Evolutionary conservation across 352 stramenopile genomes (phyloP), one percentile per base, ranked within the genome.

Genomic region (Globisporangium alternatum): DNA sequence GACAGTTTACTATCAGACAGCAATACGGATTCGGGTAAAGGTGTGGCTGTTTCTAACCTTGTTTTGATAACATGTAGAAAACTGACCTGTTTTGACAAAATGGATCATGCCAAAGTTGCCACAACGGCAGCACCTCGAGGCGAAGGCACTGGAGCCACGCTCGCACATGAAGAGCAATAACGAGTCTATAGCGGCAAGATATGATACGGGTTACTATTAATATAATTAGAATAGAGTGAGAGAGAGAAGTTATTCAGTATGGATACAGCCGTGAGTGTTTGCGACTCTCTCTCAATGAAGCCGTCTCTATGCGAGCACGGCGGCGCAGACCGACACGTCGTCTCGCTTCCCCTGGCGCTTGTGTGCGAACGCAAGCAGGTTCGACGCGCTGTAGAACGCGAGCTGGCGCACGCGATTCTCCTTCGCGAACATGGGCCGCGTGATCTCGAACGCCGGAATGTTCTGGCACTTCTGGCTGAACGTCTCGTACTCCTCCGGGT

Each of bases 281-380:
- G n/a, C 8, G 3, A 10, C 5, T 54, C 10, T 35, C 25, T 22
- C 19, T 39, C 41, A 22, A 30, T 25, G 47, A 35, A 33, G 7
- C 15, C 10, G 8, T 19, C 59, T 17, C 76, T 69, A 96, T 52
- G 86, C 81, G n/a, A 96, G 78, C 43, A 96, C 78, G 57, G 85
- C 87, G 44, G 81, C 81, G 44, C 87, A 96, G 60, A 95, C 88
- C 52, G 86, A 93, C 53, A 96, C 80, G 70, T 96, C 88, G 66
- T 96, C 88, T 30, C 85, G 83, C 70, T 96, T 96, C 59, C 88
- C 88, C 47, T 93, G 74, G 65, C 92, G 88, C 76, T 96, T 96
- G 78, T 93, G 81, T 48, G 88, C 88, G 62, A 96, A 96, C 39
- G 86, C 78, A n/a, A 96, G 76, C 56, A 96, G 68, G 62, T 94